phyloP scores from a whole-genome alignment of 2,329 filamentous ascomycete genomes.

The Verticillium albo-atrum region DNA sequence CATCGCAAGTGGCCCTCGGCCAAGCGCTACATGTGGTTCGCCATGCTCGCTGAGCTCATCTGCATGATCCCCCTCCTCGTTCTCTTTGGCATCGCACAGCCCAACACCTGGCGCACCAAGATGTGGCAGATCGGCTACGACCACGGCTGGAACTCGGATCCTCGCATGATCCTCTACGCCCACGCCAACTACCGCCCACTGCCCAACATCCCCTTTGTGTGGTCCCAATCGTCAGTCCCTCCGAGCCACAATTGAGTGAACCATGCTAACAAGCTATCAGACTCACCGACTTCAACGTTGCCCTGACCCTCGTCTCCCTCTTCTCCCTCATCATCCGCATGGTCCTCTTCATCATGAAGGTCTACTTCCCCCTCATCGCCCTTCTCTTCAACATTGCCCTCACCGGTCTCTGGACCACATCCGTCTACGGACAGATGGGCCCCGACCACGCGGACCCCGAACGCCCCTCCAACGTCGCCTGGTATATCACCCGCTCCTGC shows the following conservation, averaged over 20 bases:
- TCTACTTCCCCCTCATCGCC: conserved; percentile 64
- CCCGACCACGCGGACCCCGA: conserved; percentile 66
- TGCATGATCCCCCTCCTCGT: conserved; percentile 63
- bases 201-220: conserved; percentile 62
- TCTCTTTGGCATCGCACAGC: conserved; percentile 67
- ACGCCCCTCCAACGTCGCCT: conserved; percentile 59
- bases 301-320: conserved; percentile 69
- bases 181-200: conserved; percentile 66
- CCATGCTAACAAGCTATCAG: conserved; percentile 35
- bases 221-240: conserved; percentile 63
- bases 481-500: conserved; percentile 73
- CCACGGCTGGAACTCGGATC: conserved; percentile 70
- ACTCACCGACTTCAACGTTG: conserved; percentile 71
- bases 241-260: background rate
- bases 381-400: conserved; percentile 53
- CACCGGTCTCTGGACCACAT: conserved; percentile 58
- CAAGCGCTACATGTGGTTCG: conserved; percentile 46
- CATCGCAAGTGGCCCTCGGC: conserved; percentile 48
- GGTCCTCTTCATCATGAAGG: conserved; percentile 64
- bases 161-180: conserved; percentile 64
- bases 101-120: conserved; percentile 65
- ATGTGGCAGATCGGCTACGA: conserved; percentile 70
- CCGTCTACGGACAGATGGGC: conserved; percentile 66
- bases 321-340: conserved; percentile 72
- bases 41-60: conserved; percentile 63